These are phyloP conservation scores for Hyphopichia wangnamkhiaoensis DNA, from an alignment of 1,139 yeast species.

Conservation along the genomic window DNA sequence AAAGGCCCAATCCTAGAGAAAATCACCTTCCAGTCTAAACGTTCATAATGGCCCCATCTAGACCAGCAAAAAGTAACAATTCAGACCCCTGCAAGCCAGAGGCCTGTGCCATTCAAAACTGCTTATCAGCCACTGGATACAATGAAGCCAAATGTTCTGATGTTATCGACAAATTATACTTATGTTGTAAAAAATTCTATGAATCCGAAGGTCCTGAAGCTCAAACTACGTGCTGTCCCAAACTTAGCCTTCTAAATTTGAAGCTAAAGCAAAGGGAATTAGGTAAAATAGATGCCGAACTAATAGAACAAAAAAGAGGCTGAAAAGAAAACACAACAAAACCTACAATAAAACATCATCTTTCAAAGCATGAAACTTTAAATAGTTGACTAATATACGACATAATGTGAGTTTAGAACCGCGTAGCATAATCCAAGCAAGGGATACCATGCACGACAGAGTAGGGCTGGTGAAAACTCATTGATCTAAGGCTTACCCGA, in stretches of 20 bases:
- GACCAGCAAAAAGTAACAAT: background rate
- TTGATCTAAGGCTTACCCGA: constrained; percentile 88
- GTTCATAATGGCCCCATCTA: background rate
- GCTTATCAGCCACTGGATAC: constrained; percentile 53
- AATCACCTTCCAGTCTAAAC: no score
- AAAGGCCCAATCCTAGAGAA: no score
- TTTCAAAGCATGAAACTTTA: no score
- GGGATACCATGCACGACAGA: constrained; percentile 58
- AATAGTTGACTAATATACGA: no score
- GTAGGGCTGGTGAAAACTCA: constrained; percentile 56
- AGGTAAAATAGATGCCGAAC: constrained; percentile 55
- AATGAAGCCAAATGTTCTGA: constrained; percentile 64
- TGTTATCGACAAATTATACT: constrained; percentile 58
- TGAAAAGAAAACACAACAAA: no score
- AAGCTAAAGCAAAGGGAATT: constrained; percentile 58
- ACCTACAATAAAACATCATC: no score
- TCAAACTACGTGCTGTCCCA: constrained; percentile 69
- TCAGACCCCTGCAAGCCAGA: constrained; percentile 61
- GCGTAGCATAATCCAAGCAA: constrained; percentile 55
- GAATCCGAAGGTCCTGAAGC: constrained; percentile 51
- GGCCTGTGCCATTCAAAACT: constrained; percentile 73
- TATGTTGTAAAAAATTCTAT: constrained; percentile 62
- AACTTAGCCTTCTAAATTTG: constrained; percentile 51
- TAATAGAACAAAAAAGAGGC: constrained; percentile 19
- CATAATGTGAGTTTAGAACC: constrained; percentile 73